Evolutionary conservation across 148 eudicot genomes (phyloP).

Genomic region (Fagopyrum esculentum): DNA sequence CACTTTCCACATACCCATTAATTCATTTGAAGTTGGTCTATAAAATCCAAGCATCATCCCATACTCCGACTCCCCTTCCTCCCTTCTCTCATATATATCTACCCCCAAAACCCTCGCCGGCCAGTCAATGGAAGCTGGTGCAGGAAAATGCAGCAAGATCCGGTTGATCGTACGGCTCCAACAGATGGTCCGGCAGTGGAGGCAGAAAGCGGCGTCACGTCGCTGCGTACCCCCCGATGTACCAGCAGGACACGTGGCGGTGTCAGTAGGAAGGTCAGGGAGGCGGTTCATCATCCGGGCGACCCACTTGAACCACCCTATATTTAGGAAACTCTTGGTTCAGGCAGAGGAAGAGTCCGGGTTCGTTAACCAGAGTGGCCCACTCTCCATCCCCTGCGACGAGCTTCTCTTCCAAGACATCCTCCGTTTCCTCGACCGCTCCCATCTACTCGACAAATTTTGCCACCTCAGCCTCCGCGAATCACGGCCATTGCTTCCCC

Average conservation of each 20-base stretch:
- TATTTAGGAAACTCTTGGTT: conserved; percentile 29
- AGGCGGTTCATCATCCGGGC: conserved; percentile 36
- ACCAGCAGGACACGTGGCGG: conserved; percentile 61
- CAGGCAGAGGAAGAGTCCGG: conserved; percentile 54
- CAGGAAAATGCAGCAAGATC: conserved; percentile 31
- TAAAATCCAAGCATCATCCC: background rate
- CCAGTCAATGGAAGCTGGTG: background rate
- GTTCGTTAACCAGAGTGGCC: conserved; percentile 33
- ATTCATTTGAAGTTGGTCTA: background rate
- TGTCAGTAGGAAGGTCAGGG: conserved; percentile 31
- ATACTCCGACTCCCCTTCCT: background rate
- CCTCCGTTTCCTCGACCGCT: conserved; percentile 25
- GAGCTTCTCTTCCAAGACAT: conserved; percentile 36
- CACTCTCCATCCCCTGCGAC: conserved; percentile 47
- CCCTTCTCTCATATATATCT: background rate
- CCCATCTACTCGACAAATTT: background rate
- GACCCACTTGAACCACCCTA: conserved; percentile 45
- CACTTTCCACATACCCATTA: background rate
- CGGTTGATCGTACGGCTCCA: conserved; percentile 48
- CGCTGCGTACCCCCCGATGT: conserved; percentile 30
- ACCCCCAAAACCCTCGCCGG: too few relatives aligned
- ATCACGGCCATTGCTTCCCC: background rate
- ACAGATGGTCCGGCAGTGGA: conserved; percentile 58
- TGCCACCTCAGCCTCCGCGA: background rate
- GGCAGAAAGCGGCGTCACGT: conserved; percentile 15